Evolutionary conservation across 1,284 basidiomycete genomes (phyloP).

Genomic region (Psilocybe mexicana): DNA sequence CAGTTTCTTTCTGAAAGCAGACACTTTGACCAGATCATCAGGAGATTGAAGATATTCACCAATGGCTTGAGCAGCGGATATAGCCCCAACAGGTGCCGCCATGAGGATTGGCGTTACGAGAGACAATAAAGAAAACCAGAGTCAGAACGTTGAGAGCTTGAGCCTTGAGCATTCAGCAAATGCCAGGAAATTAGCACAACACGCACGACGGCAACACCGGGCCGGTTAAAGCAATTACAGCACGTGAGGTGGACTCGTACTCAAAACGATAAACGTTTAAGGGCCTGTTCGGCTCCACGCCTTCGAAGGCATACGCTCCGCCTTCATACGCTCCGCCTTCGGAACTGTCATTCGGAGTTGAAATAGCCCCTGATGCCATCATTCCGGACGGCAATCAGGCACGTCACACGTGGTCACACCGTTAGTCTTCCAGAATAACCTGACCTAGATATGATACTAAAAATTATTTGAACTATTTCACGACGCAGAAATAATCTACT

Average conservation of each 20-base stretch:
- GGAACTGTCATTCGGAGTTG: too few species aligned
- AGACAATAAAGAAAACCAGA: neutral
- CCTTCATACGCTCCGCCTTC: too few species aligned
- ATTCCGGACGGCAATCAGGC: too few species aligned
- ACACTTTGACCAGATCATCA: constrained; percentile 91
- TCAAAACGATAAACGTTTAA: too few species aligned
- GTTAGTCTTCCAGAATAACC: too few species aligned
- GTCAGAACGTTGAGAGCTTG: neutral
- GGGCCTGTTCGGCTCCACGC: too few species aligned
- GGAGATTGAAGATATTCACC: constrained; percentile 90
- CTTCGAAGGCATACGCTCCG: too few species aligned
- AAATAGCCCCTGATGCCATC: too few species aligned
- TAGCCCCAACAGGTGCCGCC: constrained; percentile 44
- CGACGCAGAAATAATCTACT: too few species aligned
- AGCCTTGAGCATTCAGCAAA: neutral
- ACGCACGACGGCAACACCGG: constrained; percentile 33
- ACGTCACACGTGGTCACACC: too few species aligned
- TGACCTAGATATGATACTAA: too few species aligned
- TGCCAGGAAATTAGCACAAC: constrained; percentile 33
- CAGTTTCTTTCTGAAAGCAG: constrained; percentile 89
- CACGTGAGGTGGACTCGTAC: constrained; percentile 11
- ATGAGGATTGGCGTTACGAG: constrained; percentile 29
- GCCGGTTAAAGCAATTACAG: constrained; percentile 36
- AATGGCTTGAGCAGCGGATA: constrained; percentile 80
- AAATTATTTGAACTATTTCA: too few species aligned